Evolutionary conservation across 805 yeast genomes (phyloP).

Genomic region (Starmerella cellae): DNA sequence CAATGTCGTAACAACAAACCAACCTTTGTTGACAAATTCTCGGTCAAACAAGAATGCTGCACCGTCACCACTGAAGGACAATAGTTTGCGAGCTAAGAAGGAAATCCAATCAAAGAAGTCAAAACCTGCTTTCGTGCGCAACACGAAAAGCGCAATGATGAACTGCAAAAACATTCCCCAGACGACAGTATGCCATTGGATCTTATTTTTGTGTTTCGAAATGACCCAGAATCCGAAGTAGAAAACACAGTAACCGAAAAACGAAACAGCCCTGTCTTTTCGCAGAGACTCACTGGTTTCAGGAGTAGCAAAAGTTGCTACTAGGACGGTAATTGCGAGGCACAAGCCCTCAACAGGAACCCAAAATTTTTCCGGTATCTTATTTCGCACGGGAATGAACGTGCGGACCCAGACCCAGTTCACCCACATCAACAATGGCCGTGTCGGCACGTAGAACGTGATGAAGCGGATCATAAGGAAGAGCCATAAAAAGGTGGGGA

Average conservation of each 20-base stretch:
- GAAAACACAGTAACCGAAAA: slow-evolving; percentile 41
- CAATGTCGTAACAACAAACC: slow-evolving; percentile 45
- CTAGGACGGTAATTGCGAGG: slow-evolving; percentile 36
- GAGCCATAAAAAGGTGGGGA: slow-evolving; percentile 43
- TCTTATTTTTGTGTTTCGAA: slow-evolving; percentile 34
- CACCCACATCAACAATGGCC: slow-evolving; percentile 23
- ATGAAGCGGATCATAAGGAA: slow-evolving; percentile 39
- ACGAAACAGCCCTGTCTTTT: slow-evolving; percentile 44
- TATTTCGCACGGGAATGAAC: slow-evolving; percentile 20
- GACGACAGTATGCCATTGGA: slow-evolving; percentile 48
- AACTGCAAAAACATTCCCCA: slow-evolving; percentile 49
- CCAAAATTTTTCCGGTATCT: slow-evolving; percentile 35
- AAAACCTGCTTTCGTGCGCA: slow-evolving; percentile 46
- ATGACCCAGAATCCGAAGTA: slow-evolving; percentile 34
- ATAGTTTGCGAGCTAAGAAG: slow-evolving; percentile 41
- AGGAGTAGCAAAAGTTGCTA: slow-evolving; percentile 43
- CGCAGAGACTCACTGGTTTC: slow-evolving; percentile 35
- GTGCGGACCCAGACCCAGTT: slow-evolving; percentile 27
- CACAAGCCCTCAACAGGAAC: slow-evolving; percentile 34
- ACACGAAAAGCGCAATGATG: slow-evolving; percentile 46
- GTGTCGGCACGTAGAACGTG: slow-evolving; percentile 36
- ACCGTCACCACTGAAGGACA: slow-evolving; percentile 46
- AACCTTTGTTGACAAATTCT: slow-evolving; percentile 31
- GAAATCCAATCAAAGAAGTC: slow-evolving; percentile 51
- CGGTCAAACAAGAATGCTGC: slow-evolving; percentile 43